Percentiles rank a stretch among this genome's conserved stretches.
Evolutionary conservation across 2,329 filamentous ascomycete species (phyloP).

Genomic region (Aureobasidium sp.): DNA sequence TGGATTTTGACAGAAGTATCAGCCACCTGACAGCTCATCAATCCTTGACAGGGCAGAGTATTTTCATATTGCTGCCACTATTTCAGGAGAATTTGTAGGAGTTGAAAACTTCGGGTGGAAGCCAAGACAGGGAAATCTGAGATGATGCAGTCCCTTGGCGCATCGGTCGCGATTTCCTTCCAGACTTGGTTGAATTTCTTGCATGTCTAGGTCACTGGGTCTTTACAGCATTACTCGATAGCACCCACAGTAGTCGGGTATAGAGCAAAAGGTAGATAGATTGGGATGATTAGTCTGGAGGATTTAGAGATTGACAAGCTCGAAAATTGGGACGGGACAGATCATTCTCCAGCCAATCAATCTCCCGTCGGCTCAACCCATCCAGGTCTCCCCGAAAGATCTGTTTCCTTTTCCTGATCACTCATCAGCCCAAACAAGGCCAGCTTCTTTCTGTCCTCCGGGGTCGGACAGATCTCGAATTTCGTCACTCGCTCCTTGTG

Average conservation of each 20-base stretch:
- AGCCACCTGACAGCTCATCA: not conserved
- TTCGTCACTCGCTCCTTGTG: not conserved
- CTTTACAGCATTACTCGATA: not conserved
- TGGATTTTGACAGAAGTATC: not conserved
- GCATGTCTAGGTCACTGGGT: not conserved
- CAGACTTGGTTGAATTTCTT: not conserved
- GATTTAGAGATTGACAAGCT: not conserved
- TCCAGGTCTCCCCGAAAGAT: not conserved
- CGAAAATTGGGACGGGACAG: not conserved
- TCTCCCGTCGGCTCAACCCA: not conserved
- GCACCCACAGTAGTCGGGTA: not conserved
- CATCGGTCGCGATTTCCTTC: slow-evolving; percentile 4
- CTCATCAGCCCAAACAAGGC: not conserved
- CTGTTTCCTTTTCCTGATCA: not conserved
- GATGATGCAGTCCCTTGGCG: not conserved
- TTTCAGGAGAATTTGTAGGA: not conserved
- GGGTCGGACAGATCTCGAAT: not conserved
- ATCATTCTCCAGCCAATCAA: not conserved
- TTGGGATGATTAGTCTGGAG: not conserved
- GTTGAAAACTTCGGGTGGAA: not conserved
- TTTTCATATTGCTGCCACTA: not conserved
- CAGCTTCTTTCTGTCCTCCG: not conserved
- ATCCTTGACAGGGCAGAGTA: not conserved
- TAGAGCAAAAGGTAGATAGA: not conserved
- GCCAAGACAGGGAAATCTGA: not conserved